Evolutionary conservation across 106 monocot genomes (phyloP), one percentile per base, ranked within the genome.

Genomic region (Platanthera guangdongensis): DNA sequence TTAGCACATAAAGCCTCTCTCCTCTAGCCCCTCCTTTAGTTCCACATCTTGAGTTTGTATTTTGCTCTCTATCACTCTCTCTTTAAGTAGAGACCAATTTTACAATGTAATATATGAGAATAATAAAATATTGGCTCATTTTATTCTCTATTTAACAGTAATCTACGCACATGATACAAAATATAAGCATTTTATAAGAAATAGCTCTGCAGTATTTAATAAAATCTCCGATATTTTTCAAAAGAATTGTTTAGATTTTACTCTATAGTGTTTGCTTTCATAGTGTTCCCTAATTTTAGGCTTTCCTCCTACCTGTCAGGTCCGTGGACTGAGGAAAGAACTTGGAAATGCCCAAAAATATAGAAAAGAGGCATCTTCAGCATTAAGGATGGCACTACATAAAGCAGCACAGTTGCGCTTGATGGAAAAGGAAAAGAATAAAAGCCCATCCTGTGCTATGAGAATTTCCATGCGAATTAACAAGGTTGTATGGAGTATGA

Each of bases 371-470:
- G 99, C 94, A 74, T 84, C 75, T 22, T 80, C 82, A 50, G 81
- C 76, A 72, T 83, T 99, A 71, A 92, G 99, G 77, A 52, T 77
- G 78, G 84, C 89, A 71, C 70, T 99, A 78, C 89, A 92, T 71
- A 94, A 94, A 82, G 99, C 91, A 78, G 92, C 94, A 62, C 94
- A 94, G 14, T 74, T 83, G 47, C 86, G 88, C 22, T 71, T 99
- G 16, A 90, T 87, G 89, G 99, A 99, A 74, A 97, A 97, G 80
- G 97, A 99, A 82, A 99, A 99, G 84, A 99, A 86, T 75, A 99
- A 99, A 82, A 99, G 99, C 75, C 99, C 99, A 22, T 99, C 99
- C 32, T 99, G 78, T 88, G 99, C 99, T 39, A 92, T 99, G 94
- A 83, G 94, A 65, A 85, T 99, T 74, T 99, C 99, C 50, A 82